Evolutionary conservation across 163 green algal genomes (phyloP).

Genomic region (Chloromonas sp.): DNA sequence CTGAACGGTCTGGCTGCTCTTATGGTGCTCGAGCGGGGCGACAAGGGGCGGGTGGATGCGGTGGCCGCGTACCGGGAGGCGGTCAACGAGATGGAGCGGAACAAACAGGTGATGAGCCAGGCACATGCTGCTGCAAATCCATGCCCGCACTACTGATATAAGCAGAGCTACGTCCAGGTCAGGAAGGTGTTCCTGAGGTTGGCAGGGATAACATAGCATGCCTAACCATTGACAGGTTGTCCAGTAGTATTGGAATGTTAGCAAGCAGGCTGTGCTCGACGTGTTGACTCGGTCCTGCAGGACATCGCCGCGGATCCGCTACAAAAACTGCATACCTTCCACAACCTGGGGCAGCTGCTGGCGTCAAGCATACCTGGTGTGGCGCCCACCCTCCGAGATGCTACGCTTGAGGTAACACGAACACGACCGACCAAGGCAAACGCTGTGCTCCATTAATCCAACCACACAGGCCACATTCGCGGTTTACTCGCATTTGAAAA

Average conservation of each 20-base stretch:
- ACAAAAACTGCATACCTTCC: conserved; percentile 82
- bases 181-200: no score
- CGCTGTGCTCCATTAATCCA: no score
- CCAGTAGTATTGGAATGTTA: no score
- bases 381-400: conserved; percentile 60
- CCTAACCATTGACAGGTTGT: no score
- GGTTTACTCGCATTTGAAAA: no score
- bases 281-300: not conserved
- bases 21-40: conserved; percentile 44
- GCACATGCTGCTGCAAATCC: not conserved
- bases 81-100: conserved; percentile 37
- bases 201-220: no score
- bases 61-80: conserved; percentile 66
- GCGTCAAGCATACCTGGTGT: conserved; percentile 6
- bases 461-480: no score
- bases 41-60: conserved; percentile 21
- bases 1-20: conserved; percentile 84
- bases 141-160: not conserved
- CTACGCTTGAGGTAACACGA: not conserved
- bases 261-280: not conserved
- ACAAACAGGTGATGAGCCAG: not conserved
- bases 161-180: no score
- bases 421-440: no score
- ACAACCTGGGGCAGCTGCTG: conserved; percentile 74
- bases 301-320: conserved; percentile 68